Conservation (phyloP, 768 basidiomycete species). For the Phylloporus arenicola region DNA sequence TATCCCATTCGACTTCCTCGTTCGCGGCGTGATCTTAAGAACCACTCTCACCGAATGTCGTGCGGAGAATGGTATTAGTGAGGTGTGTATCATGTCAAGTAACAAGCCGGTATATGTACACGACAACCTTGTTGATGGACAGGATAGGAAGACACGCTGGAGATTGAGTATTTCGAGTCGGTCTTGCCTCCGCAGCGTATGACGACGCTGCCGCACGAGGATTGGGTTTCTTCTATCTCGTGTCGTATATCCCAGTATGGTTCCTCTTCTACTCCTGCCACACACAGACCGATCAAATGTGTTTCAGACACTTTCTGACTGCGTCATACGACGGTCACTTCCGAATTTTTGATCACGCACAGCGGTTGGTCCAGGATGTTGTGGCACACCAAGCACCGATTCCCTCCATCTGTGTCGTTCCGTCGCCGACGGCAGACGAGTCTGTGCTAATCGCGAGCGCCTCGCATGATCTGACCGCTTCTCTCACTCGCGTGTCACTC, state of each 20-base stretch:
- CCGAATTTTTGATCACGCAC: conserved; percentile 68
- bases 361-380: conserved; percentile 47
- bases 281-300: background rate
- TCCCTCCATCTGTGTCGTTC: conserved; percentile 57
- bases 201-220: conserved; percentile 76
- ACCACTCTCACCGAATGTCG: conserved; percentile 73
- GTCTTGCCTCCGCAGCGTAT: conserved; percentile 82
- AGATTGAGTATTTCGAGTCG: conserved; percentile 89
- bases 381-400: conserved; percentile 59
- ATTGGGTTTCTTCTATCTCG: conserved; percentile 87
- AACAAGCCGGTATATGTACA: background rate
- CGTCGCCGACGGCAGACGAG: conserved; percentile 27
- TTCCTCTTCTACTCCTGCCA: background rate
- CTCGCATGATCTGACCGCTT: conserved; percentile 76
- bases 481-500: conserved; percentile 37
- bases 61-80: conserved; percentile 59
- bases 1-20: conserved; percentile 89
- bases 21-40: conserved; percentile 76
- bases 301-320: conserved; percentile 60
- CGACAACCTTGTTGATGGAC: conserved; percentile 8
- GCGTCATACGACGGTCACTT: conserved; percentile 78
- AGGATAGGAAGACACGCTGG: conserved; percentile 77
- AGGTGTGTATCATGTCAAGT: conserved; percentile 37
- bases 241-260: conserved; percentile 40
- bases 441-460: conserved; percentile 54